phyloP scores from a whole-genome alignment of 2,329 filamentous ascomycete species.

The Fonsecaea multimorphosa region DNA sequence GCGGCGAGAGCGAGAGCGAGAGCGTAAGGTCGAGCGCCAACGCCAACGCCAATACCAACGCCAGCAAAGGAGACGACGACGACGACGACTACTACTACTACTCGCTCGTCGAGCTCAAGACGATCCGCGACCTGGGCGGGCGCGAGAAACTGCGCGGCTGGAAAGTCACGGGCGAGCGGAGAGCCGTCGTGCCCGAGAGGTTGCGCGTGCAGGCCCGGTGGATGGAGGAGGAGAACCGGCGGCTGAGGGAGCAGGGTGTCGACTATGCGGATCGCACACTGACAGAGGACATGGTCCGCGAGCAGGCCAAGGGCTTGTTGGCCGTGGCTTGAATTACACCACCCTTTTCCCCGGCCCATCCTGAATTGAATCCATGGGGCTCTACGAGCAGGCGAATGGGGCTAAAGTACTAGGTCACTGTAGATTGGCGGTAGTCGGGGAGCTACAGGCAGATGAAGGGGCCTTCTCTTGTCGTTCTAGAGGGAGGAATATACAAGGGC shows the following conservation, averaged over 20 bases:
- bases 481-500: too few species aligned
- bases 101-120: conserved; percentile 61
- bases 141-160: conserved; percentile 57
- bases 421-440: too few species aligned
- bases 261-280: conserved; percentile 1
- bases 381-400: too few species aligned
- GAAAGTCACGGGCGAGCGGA: conserved; percentile 55
- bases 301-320: conserved; percentile 13
- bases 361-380: too few species aligned
- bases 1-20: conserved; percentile 41
- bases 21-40: too few species aligned
- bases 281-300: conserved; percentile 3
- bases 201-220: conserved; percentile 52
- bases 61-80: too few species aligned
- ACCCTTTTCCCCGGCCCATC: too few species aligned
- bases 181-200: conserved; percentile 54
- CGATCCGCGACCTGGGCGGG: conserved; percentile 55
- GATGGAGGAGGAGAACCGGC: conserved; percentile 52
- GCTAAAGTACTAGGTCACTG: too few species aligned
- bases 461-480: too few species aligned
- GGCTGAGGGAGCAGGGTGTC: conserved; percentile 38
- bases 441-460: too few species aligned
- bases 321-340: not conserved
- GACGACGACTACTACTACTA: conserved; percentile 45
- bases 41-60: too few species aligned